Percentiles rank a stretch among this genome's conserved stretches.
Conservation (phyloP, 2,329 filamentous ascomycete species). For the Knufia petricola region DNA sequence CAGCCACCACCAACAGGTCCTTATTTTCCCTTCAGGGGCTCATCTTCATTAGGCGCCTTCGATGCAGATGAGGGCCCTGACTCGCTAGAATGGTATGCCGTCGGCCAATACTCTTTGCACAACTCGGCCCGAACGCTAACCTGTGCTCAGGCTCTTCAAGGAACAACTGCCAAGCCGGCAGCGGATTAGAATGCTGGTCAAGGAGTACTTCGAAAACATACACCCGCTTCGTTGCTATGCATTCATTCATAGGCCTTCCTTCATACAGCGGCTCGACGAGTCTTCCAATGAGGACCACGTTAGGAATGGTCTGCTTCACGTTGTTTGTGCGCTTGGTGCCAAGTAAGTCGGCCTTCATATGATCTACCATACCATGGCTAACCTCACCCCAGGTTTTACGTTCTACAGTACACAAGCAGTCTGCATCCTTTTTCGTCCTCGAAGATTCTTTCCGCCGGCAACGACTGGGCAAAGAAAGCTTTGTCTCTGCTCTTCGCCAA, state of each 20-base stretch:
- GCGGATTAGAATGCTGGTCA: conserved; percentile 11
- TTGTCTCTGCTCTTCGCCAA: conserved; percentile 1
- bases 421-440: conserved; percentile 6
- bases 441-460: conserved; percentile 9
- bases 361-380: neutral
- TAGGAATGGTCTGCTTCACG: conserved; percentile 21
- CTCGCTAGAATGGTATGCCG: conserved; percentile 8
- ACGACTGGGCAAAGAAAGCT: conserved; percentile 13
- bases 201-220: conserved; percentile 24
- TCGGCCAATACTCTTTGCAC: neutral
- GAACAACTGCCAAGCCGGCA: conserved; percentile 5
- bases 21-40: neutral
- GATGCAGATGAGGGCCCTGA: conserved; percentile 2
- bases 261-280: conserved; percentile 23
- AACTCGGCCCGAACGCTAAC: neutral
- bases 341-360: conserved; percentile 14
- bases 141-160: conserved; percentile 4
- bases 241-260: conserved; percentile 25
- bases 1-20: neutral
- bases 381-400: conserved; percentile 2
- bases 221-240: conserved; percentile 24
- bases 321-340: conserved; percentile 24
- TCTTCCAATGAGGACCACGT: conserved; percentile 15
- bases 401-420: conserved; percentile 2
- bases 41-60: neutral